phyloP scores from a whole-genome alignment of 1,139 yeast genomes.

The Blastobotrys niveus region DNA sequence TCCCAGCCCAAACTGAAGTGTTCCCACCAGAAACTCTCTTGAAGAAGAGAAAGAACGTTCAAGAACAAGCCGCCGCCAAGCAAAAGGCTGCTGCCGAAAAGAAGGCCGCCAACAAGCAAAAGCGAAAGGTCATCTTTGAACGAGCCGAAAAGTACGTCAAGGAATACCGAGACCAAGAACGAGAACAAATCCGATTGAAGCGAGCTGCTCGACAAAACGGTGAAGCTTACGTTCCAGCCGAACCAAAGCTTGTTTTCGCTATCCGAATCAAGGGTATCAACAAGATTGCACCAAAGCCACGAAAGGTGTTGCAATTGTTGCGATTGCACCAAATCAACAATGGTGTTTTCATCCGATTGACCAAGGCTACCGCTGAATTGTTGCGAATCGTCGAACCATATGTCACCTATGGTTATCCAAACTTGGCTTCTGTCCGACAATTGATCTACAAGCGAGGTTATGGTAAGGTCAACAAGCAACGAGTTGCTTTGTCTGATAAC shows the following conservation, averaged over 20 bases:
- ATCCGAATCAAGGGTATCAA: conserved; percentile 99
- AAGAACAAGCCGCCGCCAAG: conserved; percentile 43
- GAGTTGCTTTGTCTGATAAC: conserved; percentile 87
- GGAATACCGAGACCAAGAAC: conserved; percentile 95
- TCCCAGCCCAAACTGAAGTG: conserved; percentile 32
- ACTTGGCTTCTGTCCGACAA: conserved; percentile 91
- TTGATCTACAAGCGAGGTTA: conserved; percentile 99
- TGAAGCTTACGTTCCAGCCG: conserved; percentile 80
- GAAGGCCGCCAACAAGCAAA: conserved; percentile 87
- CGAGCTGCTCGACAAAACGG: conserved; percentile 97
- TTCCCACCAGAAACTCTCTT: conserved; percentile 89
- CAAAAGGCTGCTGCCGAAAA: conserved; percentile 49
- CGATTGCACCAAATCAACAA: conserved; percentile 98
- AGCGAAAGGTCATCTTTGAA: conserved; percentile 92
- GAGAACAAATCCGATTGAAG: conserved; percentile 87
- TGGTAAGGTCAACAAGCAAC: conserved; percentile 99
- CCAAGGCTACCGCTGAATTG: conserved; percentile 98
- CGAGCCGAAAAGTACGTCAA: conserved; percentile 98
- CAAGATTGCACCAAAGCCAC: conserved; percentile 99
- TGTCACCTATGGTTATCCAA: conserved; percentile 99
- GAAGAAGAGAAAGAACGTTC: conserved; percentile 85
- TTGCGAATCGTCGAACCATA: conserved; percentile 98
- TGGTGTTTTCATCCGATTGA: conserved; percentile 96
- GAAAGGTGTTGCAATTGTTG: conserved; percentile 97
- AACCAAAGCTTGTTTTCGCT: conserved; percentile 93